phyloP scores from a whole-genome alignment of 2,329 filamentous ascomycete species.

The Graphium sp. region DNA sequence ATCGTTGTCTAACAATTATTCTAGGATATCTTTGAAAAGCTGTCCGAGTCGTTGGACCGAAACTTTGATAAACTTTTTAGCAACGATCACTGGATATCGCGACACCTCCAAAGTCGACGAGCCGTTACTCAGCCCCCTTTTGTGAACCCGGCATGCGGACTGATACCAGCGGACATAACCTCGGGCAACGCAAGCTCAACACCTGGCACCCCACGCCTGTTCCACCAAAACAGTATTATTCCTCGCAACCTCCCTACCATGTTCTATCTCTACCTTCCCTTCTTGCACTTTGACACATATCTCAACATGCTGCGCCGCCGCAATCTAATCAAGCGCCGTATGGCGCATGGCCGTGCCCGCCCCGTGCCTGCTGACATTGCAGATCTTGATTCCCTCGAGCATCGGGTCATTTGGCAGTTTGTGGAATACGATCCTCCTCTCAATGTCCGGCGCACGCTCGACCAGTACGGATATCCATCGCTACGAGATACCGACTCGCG shows the following conservation, averaged over 20 bases:
- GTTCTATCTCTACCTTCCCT: slow-evolving; percentile 36
- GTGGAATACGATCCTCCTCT: slow-evolving; percentile 42
- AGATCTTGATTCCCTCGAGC: slow-evolving; percentile 35
- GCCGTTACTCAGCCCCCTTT: slow-evolving; percentile 30
- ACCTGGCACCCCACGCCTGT: slow-evolving; percentile 16
- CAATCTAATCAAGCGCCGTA: slow-evolving; percentile 31
- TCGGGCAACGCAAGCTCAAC: too few relatives aligned
- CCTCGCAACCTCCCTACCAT: too few relatives aligned
- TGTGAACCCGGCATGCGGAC: slow-evolving; percentile 29
- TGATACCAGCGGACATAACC: too few relatives aligned
- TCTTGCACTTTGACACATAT: slow-evolving; percentile 50
- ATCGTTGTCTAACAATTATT: too few relatives aligned
- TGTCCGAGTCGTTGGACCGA: slow-evolving; percentile 25
- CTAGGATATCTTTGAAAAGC: too few relatives aligned
- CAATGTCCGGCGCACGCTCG: slow-evolving; percentile 43
- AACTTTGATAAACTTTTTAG: slow-evolving; percentile 22
- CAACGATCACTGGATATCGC: slow-evolving; percentile 29
- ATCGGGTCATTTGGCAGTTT: slow-evolving; percentile 45
- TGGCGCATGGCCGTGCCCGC: slow-evolving; percentile 33
- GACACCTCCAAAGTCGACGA: slow-evolving; percentile 28
- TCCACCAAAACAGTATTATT: slow-evolving; percentile 9
- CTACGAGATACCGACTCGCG: slow-evolving; percentile 40
- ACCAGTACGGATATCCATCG: slow-evolving; percentile 47
- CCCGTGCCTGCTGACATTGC: slow-evolving; percentile 38
- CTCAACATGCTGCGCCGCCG: slow-evolving; percentile 37